A percentile compares a stretch with the other conserved stretches of the same genome.
These are phyloP conservation scores for Omphalotus olearius DNA, from an alignment of 1,284 basidiomycete genomes.

Conservation along the genomic window DNA sequence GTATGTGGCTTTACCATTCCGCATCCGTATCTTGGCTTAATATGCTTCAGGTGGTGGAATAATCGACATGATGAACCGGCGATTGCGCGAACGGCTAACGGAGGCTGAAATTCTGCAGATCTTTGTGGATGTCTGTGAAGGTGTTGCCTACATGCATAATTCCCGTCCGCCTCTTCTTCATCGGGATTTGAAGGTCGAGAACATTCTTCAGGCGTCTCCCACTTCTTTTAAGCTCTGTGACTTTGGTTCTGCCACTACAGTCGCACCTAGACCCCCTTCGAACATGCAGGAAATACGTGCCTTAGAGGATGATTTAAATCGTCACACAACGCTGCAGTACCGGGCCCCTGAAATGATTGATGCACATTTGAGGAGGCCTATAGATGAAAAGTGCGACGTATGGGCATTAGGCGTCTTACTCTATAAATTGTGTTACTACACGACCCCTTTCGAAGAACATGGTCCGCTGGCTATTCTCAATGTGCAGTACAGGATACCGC, in stretches of 20 bases:
- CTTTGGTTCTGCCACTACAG: constrained; percentile 90
- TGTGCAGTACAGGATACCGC: constrained; percentile 92
- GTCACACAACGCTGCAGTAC: constrained; percentile 94
- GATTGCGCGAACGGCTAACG: constrained; percentile 88
- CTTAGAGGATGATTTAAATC: constrained; percentile 89
- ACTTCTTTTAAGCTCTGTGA: constrained; percentile 95
- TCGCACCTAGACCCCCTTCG: constrained; percentile 64
- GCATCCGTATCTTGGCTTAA: not conserved
- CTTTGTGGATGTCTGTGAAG: constrained; percentile 93
- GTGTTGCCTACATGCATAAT: constrained; percentile 95
- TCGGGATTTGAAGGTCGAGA: constrained; percentile 98
- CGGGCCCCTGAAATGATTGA: constrained; percentile 99
- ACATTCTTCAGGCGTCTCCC: constrained; percentile 81
- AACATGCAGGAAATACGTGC: constrained; percentile 80
- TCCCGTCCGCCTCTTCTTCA: constrained; percentile 88
- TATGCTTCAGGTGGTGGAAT: constrained; percentile 80
- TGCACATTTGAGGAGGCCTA: constrained; percentile 74
- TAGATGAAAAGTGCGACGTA: constrained; percentile 94
- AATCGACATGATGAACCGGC: constrained; percentile 98
- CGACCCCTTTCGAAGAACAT: constrained; percentile 97
- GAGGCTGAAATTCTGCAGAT: constrained; percentile 97
- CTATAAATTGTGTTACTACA: constrained; percentile 97
- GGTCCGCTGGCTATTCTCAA: constrained; percentile 95
- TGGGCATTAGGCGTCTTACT: constrained; percentile 96
- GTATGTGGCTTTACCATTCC: constrained; percentile 26